Base-by-base conservation (phyloP, 805 yeast species). In the Yarrowia bubula region DNA sequence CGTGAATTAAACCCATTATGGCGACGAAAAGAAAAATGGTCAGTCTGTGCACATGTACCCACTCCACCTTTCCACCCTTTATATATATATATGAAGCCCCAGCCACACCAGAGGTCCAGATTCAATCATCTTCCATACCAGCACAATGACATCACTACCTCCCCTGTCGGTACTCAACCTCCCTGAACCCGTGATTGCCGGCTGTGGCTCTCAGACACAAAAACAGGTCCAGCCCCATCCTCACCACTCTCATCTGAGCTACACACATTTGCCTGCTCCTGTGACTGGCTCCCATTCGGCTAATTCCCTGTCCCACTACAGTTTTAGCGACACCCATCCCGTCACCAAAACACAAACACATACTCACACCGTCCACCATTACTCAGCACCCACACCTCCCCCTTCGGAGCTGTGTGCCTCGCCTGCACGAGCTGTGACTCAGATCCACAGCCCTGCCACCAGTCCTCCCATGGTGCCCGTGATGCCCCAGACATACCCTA, bases 111-210 rank as follows among this genome's bases (percentile, higher is more conserved):
- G n/a, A n/a, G n/a, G n/a, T n/a, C n/a, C n/a, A n/a, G n/a, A n/a
- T n/a, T n/a, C n/a, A n/a, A n/a, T n/a, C n/a, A n/a, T n/a, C n/a
- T n/a, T n/a, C n/a, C n/a, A n/a, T n/a, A n/a, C n/a, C n/a, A n/a
- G n/a, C n/a, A n/a, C n/a, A n/a, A n/a, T 53, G 60, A 53, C 46
- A 22, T 53, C 60, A 53, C 22, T 53, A 3, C 60, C 60, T 6
- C 31, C 60, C 39, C 60, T 53, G 1, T 14, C 46, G 33, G 46
- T 38, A n/a, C 60, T 53, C 44, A 53, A 53, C 10, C 46, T 53
- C 9, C 60, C 60, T 10, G 46, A 53, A 22, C 60, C 60, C n/a
- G 60, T 53, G 14, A 35, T 51, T 35, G 33, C 35, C 7, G 41
- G 11, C 2, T 14, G 47, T 42, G 47, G 47, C 1, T 9, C 46